Evolutionary conservation across 805 yeast genomes (phyloP), one percentile per base, ranked within the genome.

Genomic region (Candida stauntonica): DNA sequence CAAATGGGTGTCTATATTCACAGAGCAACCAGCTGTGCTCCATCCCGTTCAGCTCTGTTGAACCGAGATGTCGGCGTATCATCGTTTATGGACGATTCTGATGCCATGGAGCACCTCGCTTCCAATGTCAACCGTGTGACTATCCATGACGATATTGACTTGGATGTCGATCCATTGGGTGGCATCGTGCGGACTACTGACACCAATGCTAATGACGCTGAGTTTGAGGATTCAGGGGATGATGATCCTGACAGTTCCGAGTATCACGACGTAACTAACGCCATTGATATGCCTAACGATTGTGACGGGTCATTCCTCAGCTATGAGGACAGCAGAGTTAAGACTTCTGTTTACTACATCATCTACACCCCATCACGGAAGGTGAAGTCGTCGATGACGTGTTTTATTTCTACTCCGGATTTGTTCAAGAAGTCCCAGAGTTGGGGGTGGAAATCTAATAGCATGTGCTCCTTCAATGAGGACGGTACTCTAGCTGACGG

Each of bases 361-460:
- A 72, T 75, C 19, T 72, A 69, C 48, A 73, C 79, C 2, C 79
- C 78, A 1, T 72, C 78, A 1, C 55, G 77, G 39, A 62, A 66
- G 38, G 57, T 60, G 3, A 69, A 62, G 47, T 63, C 74, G 1
- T 61, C 70, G 1, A 58, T 73, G 36, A 73, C 79, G 2, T 67
- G 79, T 20, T 75, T 75, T 48, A 58, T 72, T n/a, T 72, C 78
- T 3, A 66, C 71, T n/a, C 79, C 80, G 0, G 75, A 73, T 43
- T 57, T 62, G 38, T 75, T 75, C 51, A 71, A 69, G 34, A 64
- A 65, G 35, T 68, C 76, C 1, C 80, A 75, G 52, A 72, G 78
- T 44, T 75, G 81, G 81, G 80, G 81, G 0, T 75, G 81, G 81
- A 74, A 73, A 42, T 70, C 77, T 44, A 70, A 68, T 35, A 70